Base-by-base conservation (phyloP, 495 filamentous ascomycete species). In the Penicillium coffeae region DNA sequence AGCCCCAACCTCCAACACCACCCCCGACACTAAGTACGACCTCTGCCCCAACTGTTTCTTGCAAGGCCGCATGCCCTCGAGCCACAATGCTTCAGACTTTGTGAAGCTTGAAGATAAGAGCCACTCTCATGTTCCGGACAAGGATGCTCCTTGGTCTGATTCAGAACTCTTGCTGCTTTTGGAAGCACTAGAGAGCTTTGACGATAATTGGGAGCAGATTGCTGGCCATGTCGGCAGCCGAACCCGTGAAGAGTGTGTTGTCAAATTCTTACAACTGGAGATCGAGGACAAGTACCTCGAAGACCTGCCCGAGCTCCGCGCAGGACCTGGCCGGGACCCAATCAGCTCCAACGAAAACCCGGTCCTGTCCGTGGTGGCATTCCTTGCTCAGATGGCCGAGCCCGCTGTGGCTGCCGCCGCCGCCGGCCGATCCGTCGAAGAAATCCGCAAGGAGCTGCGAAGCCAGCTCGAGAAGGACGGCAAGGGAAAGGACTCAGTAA, bases 201-300 rank as follows among this genome's bases (percentile, higher is more conserved):
- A 96, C 53, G 94, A 98, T 22, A 86, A 96, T 68, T 98, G 93
- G 93, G 86, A 88, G 44, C 80, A 86, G 54, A 90, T 98, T 48
- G 81, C 93, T 1, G 89, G 89, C 49, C 86, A 95, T 57, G 93
- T 98, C 21, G 87, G 87, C 25, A 90, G 88, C 2, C 81, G 90
- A 37, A 95, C 89, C n/a, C 78, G 88, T 32, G 93, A 98, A 70
- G 89, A 98, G 71, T 98, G 93, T 66, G 90, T 96, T 20, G 73
- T 96, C 58, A 91, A 95, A 62, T 98, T 98, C 75, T 70, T 98
- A 52, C 88, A 94, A 59, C 70, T 92, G 20, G 89, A 91, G 43
- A 93, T 95, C 48, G 89, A 92, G 61, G 89, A 92, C 66, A 89
- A 90, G 53, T 95, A 92, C 51, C 70, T 92, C 8, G 88, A 93